phyloP scores from a whole-genome alignment of 371 early-diverging fungal species.

The Mucor circinelloides region DNA sequence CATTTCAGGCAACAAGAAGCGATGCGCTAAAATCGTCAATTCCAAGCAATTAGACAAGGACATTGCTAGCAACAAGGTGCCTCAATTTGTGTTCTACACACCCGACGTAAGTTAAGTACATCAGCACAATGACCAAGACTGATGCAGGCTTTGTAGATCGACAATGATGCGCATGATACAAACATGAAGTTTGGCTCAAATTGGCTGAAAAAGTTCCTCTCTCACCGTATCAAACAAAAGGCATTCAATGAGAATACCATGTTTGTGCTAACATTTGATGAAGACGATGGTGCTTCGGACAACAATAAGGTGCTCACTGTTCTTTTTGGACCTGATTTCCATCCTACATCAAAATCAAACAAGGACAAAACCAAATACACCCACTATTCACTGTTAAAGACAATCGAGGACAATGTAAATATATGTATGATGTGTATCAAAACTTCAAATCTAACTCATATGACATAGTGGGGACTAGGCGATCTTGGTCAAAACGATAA shows the following conservation, averaged over 20 bases:
- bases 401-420: conserved; percentile 55
- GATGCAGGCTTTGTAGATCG: conserved; percentile 16
- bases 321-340: conserved; percentile 56
- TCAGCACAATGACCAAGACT: not conserved
- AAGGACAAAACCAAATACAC: conserved; percentile 55
- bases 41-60: conserved; percentile 53
- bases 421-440: not conserved
- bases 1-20: conserved; percentile 44
- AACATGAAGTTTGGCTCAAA: conserved; percentile 46
- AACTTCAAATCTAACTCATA: not conserved
- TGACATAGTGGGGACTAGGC: conserved; percentile 51
- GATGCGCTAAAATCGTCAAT: conserved; percentile 59
- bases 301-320: conserved; percentile 52
- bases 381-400: conserved; percentile 66
- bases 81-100: conserved; percentile 41
- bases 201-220: conserved; percentile 62
- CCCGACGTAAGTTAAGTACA: not conserved
- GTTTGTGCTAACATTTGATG: conserved; percentile 59
- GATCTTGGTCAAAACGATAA: conserved; percentile 54
- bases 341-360: conserved; percentile 26
- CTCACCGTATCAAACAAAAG: conserved; percentile 51
- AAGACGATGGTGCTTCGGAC: conserved; percentile 42
- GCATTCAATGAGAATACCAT: conserved; percentile 55
- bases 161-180: conserved; percentile 64
- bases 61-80: conserved; percentile 43